Conservation (phyloP, 2,329 filamentous ascomycete genomes). For the Cladosporium velox region DNA sequence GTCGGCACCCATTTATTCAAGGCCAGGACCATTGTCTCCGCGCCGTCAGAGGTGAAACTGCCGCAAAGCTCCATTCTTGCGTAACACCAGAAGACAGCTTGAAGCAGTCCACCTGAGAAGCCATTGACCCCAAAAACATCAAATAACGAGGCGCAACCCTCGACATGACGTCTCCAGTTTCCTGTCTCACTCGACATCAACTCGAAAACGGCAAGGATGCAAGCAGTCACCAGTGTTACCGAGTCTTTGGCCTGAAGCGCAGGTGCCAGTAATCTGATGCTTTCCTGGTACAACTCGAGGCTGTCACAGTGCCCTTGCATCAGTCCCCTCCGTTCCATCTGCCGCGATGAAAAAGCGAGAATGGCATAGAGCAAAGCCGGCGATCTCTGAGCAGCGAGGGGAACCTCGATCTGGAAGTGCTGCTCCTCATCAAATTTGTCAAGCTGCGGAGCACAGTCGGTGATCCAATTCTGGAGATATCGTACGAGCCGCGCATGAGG, state of each 20-base stretch:
- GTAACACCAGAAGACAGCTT: slow-evolving; percentile 59
- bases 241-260: slow-evolving; percentile 45
- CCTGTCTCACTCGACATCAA: slow-evolving; percentile 47
- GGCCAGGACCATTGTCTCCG: slow-evolving; percentile 48
- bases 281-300: slow-evolving; percentile 53
- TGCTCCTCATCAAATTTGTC: slow-evolving; percentile 56
- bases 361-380: slow-evolving; percentile 49
- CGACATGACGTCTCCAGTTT: slow-evolving; percentile 56
- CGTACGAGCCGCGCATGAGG: slow-evolving; percentile 9
- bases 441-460: slow-evolving; percentile 36
- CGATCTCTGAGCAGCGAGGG: slow-evolving; percentile 48
- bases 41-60: slow-evolving; percentile 47
- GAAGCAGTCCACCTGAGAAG: slow-evolving; percentile 50
- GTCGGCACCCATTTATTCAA: slow-evolving; percentile 49
- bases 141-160: slow-evolving; percentile 55
- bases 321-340: slow-evolving; percentile 31
- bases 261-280: slow-evolving; percentile 44
- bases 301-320: slow-evolving; percentile 45
- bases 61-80: slow-evolving; percentile 51
- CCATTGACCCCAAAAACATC: slow-evolving; percentile 52
- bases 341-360: slow-evolving; percentile 53
- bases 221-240: slow-evolving; percentile 46
- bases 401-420: slow-evolving; percentile 52
- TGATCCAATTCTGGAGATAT: slow-evolving; percentile 15
- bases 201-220: slow-evolving; percentile 48